phyloP scores from a whole-genome alignment of 139 green algal species.

The Auxenochlorella protothecoides region DNA sequence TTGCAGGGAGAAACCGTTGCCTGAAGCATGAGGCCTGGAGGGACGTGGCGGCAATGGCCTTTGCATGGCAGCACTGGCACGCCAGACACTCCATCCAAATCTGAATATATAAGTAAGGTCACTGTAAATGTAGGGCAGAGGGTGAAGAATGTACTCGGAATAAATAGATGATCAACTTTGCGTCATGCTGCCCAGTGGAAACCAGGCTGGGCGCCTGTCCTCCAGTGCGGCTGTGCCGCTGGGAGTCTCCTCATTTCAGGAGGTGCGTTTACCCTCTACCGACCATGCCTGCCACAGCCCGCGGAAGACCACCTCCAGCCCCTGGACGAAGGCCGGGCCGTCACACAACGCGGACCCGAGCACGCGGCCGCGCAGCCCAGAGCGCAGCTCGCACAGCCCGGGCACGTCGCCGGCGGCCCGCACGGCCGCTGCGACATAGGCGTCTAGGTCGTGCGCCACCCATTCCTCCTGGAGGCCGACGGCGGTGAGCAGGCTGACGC shows the following conservation, averaged over 20 bases:
- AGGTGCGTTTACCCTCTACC: too few relatives aligned
- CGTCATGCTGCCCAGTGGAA: too few relatives aligned
- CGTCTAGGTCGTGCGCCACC: slow-evolving; percentile 56
- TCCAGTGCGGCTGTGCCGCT: too few relatives aligned
- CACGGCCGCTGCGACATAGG: slow-evolving; percentile 60
- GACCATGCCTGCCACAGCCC: slow-evolving; percentile 52
- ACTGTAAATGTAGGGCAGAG: background rate
- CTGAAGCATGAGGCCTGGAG: too few relatives aligned
- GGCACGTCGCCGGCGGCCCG: slow-evolving; percentile 28
- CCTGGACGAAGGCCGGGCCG: slow-evolving; percentile 47
- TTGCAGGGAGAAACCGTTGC: too few relatives aligned
- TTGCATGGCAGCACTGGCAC: too few relatives aligned
- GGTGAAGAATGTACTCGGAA: too few relatives aligned
- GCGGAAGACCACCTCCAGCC: slow-evolving; percentile 66
- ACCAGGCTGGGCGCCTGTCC: too few relatives aligned
- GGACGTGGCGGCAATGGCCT: too few relatives aligned
- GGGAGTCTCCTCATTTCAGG: too few relatives aligned
- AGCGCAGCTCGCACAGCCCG: slow-evolving; percentile 48
- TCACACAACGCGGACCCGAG: slow-evolving; percentile 71
- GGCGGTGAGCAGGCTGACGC: slow-evolving; percentile 66
- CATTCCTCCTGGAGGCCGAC: slow-evolving; percentile 65
- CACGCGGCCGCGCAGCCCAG: slow-evolving; percentile 64
- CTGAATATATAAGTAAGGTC: background rate
- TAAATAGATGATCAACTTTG: too few relatives aligned
- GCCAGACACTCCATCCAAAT: too few relatives aligned